phyloP scores from a whole-genome alignment of 208 protist genomes.

The Sergeia podlipaevii region DNA sequence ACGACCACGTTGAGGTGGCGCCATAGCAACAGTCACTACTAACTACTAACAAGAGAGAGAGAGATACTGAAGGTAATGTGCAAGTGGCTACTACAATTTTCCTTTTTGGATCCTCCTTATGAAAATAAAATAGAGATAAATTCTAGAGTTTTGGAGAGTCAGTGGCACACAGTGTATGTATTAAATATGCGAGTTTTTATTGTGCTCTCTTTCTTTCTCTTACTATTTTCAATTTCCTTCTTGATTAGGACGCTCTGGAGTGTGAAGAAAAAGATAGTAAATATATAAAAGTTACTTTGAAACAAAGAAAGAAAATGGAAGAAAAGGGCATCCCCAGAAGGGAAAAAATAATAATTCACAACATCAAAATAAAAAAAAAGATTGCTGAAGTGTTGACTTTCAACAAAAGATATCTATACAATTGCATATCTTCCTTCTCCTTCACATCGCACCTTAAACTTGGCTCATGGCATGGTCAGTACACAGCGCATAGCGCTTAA shows the following conservation, averaged over 20 bases:
- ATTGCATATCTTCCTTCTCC: no score
- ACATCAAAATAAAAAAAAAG: slow-evolving; percentile 6
- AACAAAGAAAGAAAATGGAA: slow-evolving; percentile 1
- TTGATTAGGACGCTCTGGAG: neutral
- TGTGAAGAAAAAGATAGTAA: neutral
- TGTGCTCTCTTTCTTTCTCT: slow-evolving; percentile 1
- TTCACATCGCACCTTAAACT: no score
- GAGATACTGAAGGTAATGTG: no score
- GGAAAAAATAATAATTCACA: neutral
- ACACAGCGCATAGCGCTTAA: no score
- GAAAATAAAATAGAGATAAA: neutral
- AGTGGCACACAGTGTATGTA: neutral
- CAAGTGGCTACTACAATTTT: neutral
- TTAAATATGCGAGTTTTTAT: neutral
- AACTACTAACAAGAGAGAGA: no score
- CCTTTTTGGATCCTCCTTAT: neutral
- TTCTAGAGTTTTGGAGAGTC: neutral
- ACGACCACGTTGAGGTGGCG: neutral
- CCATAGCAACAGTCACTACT: neutral
- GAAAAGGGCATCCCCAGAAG: neutral
- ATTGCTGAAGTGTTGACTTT: no score
- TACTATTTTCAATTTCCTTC: no score
- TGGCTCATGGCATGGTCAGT: no score
- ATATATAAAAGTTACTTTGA: slow-evolving; percentile 8
- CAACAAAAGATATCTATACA: no score